These are phyloP conservation scores for Hyphopichia burtonii DNA, from an alignment of 1,139 yeast genomes.

Conservation along the genomic window DNA sequence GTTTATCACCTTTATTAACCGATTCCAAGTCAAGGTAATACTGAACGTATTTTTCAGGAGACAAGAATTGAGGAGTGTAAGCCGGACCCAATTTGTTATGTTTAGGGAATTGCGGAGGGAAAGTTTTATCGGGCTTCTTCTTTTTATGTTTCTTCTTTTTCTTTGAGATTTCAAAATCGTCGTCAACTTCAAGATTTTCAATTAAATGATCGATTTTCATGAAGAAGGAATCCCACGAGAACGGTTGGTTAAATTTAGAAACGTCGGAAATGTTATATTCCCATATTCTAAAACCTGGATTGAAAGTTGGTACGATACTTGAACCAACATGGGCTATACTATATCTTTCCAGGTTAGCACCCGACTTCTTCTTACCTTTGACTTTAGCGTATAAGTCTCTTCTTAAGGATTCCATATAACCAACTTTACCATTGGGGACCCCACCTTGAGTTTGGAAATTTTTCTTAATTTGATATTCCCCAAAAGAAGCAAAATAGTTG, in stretches of 20 bases:
- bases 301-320: slow-evolving; percentile 82
- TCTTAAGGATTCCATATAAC: slow-evolving; percentile 57
- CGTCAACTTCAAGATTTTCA: slow-evolving; percentile 23
- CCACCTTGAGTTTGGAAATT: slow-evolving; percentile 46
- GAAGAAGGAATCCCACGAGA: slow-evolving; percentile 55
- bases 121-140: slow-evolving; percentile 51
- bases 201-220: slow-evolving; percentile 37
- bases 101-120: slow-evolving; percentile 65
- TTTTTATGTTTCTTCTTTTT: slow-evolving; percentile 13
- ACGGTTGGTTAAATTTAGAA: slow-evolving; percentile 18
- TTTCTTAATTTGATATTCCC: slow-evolving; percentile 17
- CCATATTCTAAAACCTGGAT: slow-evolving; percentile 82
- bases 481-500: neutral
- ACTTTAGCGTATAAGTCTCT: slow-evolving; percentile 49
- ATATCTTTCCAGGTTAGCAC: slow-evolving; percentile 55
- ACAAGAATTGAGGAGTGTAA: slow-evolving; percentile 63
- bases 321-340: slow-evolving; percentile 69
- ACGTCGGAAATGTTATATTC: slow-evolving; percentile 72
- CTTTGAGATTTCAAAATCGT: slow-evolving; percentile 3
- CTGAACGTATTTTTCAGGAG: slow-evolving; percentile 73
- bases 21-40: slow-evolving; percentile 62
- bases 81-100: slow-evolving; percentile 68
- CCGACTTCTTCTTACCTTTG: slow-evolving; percentile 44
- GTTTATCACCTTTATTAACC: slow-evolving; percentile 46
- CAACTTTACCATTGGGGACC: slow-evolving; percentile 63